A percentile compares a stretch with the other conserved stretches of the same genome.
Conservation (phyloP, 768 basidiomycete species). For the Serpula lacrymans region DNA sequence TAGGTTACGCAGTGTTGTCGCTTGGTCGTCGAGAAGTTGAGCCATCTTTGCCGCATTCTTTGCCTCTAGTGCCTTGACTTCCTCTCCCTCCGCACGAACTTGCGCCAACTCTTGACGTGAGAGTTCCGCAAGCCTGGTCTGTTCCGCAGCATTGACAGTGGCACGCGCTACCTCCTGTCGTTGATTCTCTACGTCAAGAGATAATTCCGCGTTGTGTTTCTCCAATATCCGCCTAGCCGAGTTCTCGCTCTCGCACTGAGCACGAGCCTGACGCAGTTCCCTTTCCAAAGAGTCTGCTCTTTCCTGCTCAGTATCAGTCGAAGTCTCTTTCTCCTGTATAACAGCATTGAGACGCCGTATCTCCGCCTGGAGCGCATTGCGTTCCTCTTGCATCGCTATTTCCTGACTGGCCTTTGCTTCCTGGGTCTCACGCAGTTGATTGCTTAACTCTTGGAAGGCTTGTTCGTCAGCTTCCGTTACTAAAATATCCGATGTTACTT, state of each 20-base stretch:
- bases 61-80: conserved; percentile 63
- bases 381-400: conserved; percentile 54
- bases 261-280: conserved; percentile 58
- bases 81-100: conserved; percentile 59
- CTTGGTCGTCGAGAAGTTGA: conserved; percentile 71
- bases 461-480: conserved; percentile 75
- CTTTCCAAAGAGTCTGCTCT: conserved; percentile 57
- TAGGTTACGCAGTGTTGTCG: conserved; percentile 61
- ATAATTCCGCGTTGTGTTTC: conserved; percentile 56
- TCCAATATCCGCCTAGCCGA: conserved; percentile 63
- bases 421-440: conserved; percentile 60
- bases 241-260: conserved; percentile 62
- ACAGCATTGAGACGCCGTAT: conserved; percentile 49
- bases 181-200: conserved; percentile 52
- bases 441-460: conserved; percentile 66
- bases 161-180: conserved; percentile 53
- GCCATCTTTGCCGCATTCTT: conserved; percentile 62
- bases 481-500: conserved; percentile 21
- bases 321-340: conserved; percentile 37
- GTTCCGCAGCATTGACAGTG: conserved; percentile 66
- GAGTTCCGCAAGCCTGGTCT: conserved; percentile 53
- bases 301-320: conserved; percentile 43
- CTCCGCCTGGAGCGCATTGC: conserved; percentile 51
- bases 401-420: conserved; percentile 59
- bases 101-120: conserved; percentile 63